Evolutionary conservation across 768 basidiomycete genomes (phyloP).

Genomic region (Phlebiopsis flavidoalba): DNA sequence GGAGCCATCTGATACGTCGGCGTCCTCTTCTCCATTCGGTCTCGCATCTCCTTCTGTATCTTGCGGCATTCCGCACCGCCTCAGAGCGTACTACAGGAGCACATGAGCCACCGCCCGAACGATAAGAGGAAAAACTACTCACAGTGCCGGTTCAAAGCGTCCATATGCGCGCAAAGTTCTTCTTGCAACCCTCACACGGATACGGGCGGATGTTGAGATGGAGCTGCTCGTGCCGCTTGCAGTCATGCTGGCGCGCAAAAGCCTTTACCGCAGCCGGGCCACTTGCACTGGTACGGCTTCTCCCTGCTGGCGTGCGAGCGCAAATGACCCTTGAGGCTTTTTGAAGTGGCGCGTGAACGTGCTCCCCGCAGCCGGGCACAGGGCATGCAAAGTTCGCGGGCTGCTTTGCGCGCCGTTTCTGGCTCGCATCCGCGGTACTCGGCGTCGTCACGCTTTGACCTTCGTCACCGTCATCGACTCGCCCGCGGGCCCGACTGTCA

Average conservation of each 20-base stretch:
- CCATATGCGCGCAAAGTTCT: conserved; percentile 94
- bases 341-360: conserved; percentile 98
- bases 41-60: conserved; percentile 28
- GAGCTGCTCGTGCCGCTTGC: conserved; percentile 92
- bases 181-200: conserved; percentile 87
- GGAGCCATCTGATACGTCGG: conserved; percentile 7
- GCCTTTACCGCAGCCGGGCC: conserved; percentile 92
- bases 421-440: conserved; percentile 83
- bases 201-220: conserved; percentile 92
- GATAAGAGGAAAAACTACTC: conserved; percentile 31
- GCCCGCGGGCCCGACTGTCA: conserved; percentile 17
- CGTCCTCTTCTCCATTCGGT: conserved; percentile 15
- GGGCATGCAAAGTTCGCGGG: conserved; percentile 89
- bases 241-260: conserved; percentile 94
- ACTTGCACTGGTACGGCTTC: conserved; percentile 91
- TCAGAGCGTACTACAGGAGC: conserved; percentile 64
- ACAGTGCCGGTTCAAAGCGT: conserved; percentile 92
- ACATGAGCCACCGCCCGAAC: neutral
- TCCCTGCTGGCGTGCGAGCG: conserved; percentile 90
- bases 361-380: conserved; percentile 90
- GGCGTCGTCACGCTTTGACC: conserved; percentile 88
- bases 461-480: conserved; percentile 34
- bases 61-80: conserved; percentile 73
- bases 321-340: conserved; percentile 90
- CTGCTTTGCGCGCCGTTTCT: conserved; percentile 80